Evolutionary conservation across 2,329 filamentous ascomycete species (phyloP), one percentile per base, ranked within the genome.

Genomic region (Phoma sp.): DNA sequence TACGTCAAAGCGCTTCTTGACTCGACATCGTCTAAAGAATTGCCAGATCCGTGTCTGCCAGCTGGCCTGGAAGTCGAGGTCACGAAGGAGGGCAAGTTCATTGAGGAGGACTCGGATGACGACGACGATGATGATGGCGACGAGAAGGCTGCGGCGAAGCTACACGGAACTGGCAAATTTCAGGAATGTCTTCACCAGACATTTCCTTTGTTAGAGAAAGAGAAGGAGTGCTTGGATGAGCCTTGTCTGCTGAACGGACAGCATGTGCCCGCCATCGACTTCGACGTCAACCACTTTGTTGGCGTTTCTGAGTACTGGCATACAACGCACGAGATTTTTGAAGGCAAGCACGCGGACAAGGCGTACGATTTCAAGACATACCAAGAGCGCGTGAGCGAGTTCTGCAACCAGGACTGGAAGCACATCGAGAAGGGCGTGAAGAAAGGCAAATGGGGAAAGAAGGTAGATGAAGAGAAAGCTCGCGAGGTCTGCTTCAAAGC

Each of bases 281-380:
- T 98, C 69, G 89, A 95, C 58, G 88, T 98, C 32, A 99, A 99
- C 67, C 96, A 97, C 73, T 99, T 99, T 68, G 88, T 99, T 25
- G 95, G 95, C 9, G 93, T 99, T 3, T 98, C 93, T 1, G 95
- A 99, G 71, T 99, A 96, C 76, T 99, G 95, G 93, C 95, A 99
- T 74, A 96, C 93, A 0, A 99, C 95, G 0, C 95, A 99, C 66
- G 92, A 95, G 49, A 88, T 98, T 2, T 98, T 99, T 62, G 85
- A 89, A 55, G 84, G 86, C 79, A 86, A 86, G 4, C 86, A 90
- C 60, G 88, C 90, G 25, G 83, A 87, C 63, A 88, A 90, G 62
- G 86, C 90, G 0, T 99, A 98, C 73, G 92, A 98, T 68, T 90
- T 96, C 63, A 85, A 88, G 57, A 92, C 89, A 0, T 99, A 98